Conservation (phyloP, 2,329 filamentous ascomycete genomes). For the Diaporthe aspalathi region DNA sequence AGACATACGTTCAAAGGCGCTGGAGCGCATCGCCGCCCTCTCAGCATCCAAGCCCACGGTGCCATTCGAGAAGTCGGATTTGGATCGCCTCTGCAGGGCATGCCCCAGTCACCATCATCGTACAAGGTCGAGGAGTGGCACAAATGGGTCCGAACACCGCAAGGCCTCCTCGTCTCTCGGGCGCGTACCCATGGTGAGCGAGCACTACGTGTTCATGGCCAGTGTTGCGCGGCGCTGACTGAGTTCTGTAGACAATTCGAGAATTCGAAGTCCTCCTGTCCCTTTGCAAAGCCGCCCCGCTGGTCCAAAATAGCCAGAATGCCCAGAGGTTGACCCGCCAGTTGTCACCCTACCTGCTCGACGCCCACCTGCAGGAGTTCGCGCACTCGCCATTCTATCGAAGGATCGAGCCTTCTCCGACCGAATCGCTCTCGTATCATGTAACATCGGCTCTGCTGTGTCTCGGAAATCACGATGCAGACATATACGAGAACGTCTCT, state of each 20-base stretch:
- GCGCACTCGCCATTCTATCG: slow-evolving; percentile 84
- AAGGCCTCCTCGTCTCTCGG: slow-evolving; percentile 56
- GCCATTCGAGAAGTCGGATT: slow-evolving; percentile 71
- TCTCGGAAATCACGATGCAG: slow-evolving; percentile 78
- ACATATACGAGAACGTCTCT: slow-evolving; percentile 74
- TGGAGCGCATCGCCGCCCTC: slow-evolving; percentile 73
- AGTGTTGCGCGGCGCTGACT: slow-evolving; percentile 16
- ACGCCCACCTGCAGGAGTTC: slow-evolving; percentile 84
- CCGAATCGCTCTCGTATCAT: slow-evolving; percentile 83
- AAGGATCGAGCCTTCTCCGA: slow-evolving; percentile 86
- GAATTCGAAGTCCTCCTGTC: slow-evolving; percentile 94
- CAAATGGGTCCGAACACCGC: slow-evolving; percentile 61
- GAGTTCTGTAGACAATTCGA: slow-evolving; percentile 73
- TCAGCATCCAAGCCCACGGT: slow-evolving; percentile 66
- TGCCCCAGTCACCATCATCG: slow-evolving; percentile 56
- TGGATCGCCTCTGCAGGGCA: slow-evolving; percentile 71
- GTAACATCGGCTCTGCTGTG: slow-evolving; percentile 85
- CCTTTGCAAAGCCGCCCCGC: slow-evolving; percentile 88
- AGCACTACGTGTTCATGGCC: background rate
- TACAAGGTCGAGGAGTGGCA: slow-evolving; percentile 54
- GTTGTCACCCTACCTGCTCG: slow-evolving; percentile 84
- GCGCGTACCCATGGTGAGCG: slow-evolving; percentile 70
- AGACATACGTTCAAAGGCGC: slow-evolving; percentile 70
- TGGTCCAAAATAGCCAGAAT: slow-evolving; percentile 75
- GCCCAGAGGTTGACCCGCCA: slow-evolving; percentile 84